Base-by-base conservation (phyloP, 257 asterid genomes). In the Salvia rosmarinus region DNA sequence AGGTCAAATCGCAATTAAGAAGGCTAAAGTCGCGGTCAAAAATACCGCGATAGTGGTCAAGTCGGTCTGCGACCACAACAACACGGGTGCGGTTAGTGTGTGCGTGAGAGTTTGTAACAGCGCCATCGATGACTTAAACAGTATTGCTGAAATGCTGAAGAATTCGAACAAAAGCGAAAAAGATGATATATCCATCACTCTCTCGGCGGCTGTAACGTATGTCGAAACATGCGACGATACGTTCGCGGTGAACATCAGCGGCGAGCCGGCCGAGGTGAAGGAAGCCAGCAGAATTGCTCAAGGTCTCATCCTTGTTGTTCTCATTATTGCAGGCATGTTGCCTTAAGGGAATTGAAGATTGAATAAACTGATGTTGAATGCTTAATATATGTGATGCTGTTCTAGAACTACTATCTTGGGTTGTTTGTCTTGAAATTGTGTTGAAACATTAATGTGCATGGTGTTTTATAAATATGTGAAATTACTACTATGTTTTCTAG, bases 51-150 rank as follows among this genome's bases (percentile, higher is more conserved):
- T 0, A 0, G 21, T 59, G 1, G 76, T 75, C 0, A 71, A 64
- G 21, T 19, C 79, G 0, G 20, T 43, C 0, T 0, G 3, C 0
- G 52, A 17, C 0, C 66, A 71, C 13, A 56, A 30, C 43, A 51
- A 20, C 4, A 72, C 49, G 34, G 49, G 0, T 0, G 16, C 9
- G 16, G 68, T 67, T 0, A 17, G 28, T 0, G 7, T 76, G 2
- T 85, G 95, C 63, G 14, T 65, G 8, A 76, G 60, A 30, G 52
- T 65, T 3, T 77, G 65, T 2, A 7, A 6, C 3, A 13, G 13
- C 3, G 44, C 64, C 21, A 32, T 58, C 0, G 23, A 58, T 23
- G 12, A 2, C 6, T 3, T 58, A 7, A 58, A 14, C 11, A 32
- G 5, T 4, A n/a, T 14, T 0, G 34, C 23, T 0, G 2, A 30